A percentile compares a stretch with the other conserved stretches of the same genome.
These are phyloP conservation scores for Tillandsia fasciculata DNA, from an alignment of 176 grass and related monocot species.

Conservation along the genomic window DNA sequence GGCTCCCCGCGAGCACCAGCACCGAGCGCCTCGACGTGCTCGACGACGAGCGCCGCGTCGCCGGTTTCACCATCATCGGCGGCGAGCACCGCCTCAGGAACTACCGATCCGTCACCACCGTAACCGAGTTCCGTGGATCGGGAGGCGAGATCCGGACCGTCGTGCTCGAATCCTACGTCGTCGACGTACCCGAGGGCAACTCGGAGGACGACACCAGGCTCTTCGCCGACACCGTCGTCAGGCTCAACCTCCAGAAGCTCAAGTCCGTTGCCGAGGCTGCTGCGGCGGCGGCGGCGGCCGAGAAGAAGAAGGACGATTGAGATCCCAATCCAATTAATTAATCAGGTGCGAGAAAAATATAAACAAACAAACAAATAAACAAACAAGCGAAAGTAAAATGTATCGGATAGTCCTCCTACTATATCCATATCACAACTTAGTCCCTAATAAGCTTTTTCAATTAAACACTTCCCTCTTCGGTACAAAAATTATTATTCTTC, in stretches of 20 bases:
- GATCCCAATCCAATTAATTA: not conserved
- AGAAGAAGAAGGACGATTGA: slow-evolving; percentile 12
- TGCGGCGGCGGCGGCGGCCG: slow-evolving; percentile 20
- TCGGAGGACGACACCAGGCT: slow-evolving; percentile 86
- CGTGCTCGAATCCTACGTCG: slow-evolving; percentile 87
- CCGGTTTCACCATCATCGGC: slow-evolving; percentile 86
- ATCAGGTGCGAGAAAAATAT: not conserved
- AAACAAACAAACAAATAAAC: too few species aligned
- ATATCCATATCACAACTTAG: too few species aligned
- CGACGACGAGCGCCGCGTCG: slow-evolving; percentile 47
- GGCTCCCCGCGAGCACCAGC: slow-evolving; percentile 87
- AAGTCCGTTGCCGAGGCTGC: slow-evolving; percentile 70
- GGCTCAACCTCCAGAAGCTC: slow-evolving; percentile 99
- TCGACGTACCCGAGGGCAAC: slow-evolving; percentile 86
- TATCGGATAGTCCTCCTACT: too few species aligned
- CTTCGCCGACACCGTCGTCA: slow-evolving; percentile 89
- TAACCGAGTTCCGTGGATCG: slow-evolving; percentile 37
- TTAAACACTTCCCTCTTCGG: too few species aligned
- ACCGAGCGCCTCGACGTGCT: slow-evolving; percentile 88
- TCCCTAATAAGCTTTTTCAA: too few species aligned
- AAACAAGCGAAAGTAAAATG: too few species aligned
- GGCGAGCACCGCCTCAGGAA: slow-evolving; percentile 86
- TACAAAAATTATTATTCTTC: too few species aligned
- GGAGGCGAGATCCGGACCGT: slow-evolving; percentile 64
- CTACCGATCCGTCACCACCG: slow-evolving; percentile 75